phyloP scores from a whole-genome alignment of 2,329 filamentous ascomycete genomes.

The Alternaria incomplexa region DNA sequence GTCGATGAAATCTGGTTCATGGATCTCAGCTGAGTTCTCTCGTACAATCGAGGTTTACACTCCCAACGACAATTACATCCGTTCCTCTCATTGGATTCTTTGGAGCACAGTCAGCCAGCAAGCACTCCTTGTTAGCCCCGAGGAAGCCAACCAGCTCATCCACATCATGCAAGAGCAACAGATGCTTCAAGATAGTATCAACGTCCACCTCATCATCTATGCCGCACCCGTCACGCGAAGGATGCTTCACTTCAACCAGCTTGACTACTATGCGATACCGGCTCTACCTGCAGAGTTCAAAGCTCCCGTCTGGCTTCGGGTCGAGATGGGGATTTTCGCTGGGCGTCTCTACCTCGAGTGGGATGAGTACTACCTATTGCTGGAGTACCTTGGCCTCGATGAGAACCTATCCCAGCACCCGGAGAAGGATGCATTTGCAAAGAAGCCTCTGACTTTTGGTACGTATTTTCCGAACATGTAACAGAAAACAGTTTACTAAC shows the following conservation, averaged over 20 bases:
- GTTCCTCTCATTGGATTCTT: conserved; percentile 67
- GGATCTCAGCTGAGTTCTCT: conserved; percentile 56
- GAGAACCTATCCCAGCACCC: conserved; percentile 5
- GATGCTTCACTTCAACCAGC: conserved; percentile 65
- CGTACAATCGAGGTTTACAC: conserved; percentile 50
- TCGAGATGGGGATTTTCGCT: conserved; percentile 66
- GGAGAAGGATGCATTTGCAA: conserved; percentile 20
- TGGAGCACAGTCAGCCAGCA: conserved; percentile 57
- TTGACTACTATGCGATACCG: conserved; percentile 62
- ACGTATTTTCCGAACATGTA: conserved; percentile 1
- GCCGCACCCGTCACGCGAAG: conserved; percentile 64
- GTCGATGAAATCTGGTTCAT: conserved; percentile 36
- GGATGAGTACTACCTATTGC: conserved; percentile 49
- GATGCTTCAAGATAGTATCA: neutral
- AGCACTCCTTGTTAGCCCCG: conserved; percentile 65
- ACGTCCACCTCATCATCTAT: conserved; percentile 61
- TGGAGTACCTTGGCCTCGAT: conserved; percentile 32
- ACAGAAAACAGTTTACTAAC: conserved; percentile 45
- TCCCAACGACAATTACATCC: conserved; percentile 54
- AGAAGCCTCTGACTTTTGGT: conserved; percentile 38
- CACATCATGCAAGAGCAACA: conserved; percentile 46
- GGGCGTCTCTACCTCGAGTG: conserved; percentile 67
- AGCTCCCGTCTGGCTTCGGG: conserved; percentile 60
- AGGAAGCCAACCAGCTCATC: conserved; percentile 66
- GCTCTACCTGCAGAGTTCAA: conserved; percentile 48